These are phyloP conservation scores for Thielaviopsis populi DNA, from an alignment of 2,329 filamentous ascomycete species.

Conservation along the genomic window DNA sequence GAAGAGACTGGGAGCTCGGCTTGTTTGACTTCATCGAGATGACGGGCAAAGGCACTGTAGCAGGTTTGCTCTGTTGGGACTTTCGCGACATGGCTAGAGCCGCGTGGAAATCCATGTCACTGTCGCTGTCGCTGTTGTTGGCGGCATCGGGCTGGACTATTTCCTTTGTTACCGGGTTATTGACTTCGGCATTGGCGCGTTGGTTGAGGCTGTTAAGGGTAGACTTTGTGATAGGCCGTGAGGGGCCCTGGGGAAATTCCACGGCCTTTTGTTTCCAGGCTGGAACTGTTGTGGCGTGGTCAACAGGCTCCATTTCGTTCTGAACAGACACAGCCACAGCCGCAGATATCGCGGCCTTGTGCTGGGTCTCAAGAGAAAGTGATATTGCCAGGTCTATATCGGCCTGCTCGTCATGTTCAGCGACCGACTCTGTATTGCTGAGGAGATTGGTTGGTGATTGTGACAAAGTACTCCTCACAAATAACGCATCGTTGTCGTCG, in stretches of 20 bases:
- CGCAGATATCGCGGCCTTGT: constrained; percentile 23
- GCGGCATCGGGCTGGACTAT: constrained; percentile 29
- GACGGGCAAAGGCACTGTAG: background rate
- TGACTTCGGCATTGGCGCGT: constrained; percentile 34
- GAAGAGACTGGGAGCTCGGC: constrained; percentile 63
- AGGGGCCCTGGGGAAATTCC: constrained; percentile 34
- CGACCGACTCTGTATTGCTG: constrained; percentile 23
- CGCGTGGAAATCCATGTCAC: constrained; percentile 67
- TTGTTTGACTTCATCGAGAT: background rate
- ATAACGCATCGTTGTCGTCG: constrained; percentile 38
- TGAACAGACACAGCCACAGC: background rate
- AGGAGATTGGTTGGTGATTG: constrained; percentile 23
- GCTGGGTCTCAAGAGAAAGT: constrained; percentile 60
- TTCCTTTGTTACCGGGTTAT: constrained; percentile 52
- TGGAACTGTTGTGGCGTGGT: constrained; percentile 32
- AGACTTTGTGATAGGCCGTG: constrained; percentile 25
- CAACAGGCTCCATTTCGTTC: constrained; percentile 32
- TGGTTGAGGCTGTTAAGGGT: constrained; percentile 12
- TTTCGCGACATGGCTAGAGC: constrained; percentile 43
- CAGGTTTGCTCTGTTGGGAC: constrained; percentile 4
- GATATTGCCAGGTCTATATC: constrained; percentile 72
- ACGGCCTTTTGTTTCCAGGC: constrained; percentile 43
- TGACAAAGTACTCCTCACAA: constrained; percentile 28
- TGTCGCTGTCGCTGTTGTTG: constrained; percentile 42
- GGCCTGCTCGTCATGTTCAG: constrained; percentile 24